Percentiles rank a stretch among this genome's conserved stretches.
Evolutionary conservation across 2,329 filamentous ascomycete genomes (phyloP).

Genomic region (Leptographium flavum): DNA sequence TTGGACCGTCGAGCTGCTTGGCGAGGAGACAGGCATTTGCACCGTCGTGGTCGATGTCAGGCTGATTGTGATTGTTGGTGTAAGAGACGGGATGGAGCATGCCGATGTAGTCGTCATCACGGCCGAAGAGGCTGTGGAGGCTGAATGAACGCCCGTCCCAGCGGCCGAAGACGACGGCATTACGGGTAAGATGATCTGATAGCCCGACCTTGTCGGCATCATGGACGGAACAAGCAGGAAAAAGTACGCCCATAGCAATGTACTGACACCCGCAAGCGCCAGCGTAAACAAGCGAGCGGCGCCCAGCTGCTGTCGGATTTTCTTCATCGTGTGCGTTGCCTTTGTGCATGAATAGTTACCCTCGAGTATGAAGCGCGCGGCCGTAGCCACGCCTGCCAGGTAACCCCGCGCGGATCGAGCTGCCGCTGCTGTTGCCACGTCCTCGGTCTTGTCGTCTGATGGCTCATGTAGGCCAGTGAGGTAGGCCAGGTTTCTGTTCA

Average conservation of each 20-base stretch:
- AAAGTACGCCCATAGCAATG: conserved; percentile 1
- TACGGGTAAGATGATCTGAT: neutral
- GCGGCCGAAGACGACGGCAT: neutral
- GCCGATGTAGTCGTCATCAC: conserved; percentile 1
- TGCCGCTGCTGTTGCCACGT: neutral
- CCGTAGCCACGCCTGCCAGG: neutral
- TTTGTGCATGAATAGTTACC: neutral
- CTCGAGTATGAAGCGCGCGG: neutral
- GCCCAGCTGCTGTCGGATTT: neutral
- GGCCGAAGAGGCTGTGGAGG: neutral
- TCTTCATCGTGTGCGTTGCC: neutral
- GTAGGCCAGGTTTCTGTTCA: conserved; percentile 38
- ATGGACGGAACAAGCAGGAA: neutral
- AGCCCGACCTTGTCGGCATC: neutral
- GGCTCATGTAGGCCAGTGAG: conserved; percentile 24
- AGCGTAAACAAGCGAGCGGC: neutral
- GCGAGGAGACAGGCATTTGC: conserved; percentile 12
- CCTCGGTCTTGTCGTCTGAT: neutral
- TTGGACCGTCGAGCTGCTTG: conserved; percentile 13
- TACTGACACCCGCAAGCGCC: neutral
- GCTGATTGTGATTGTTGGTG: conserved; percentile 19
- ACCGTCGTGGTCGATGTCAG: conserved; percentile 23
- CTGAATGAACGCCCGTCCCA: neutral
- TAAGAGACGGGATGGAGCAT: conserved; percentile 4
- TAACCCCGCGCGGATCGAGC: neutral